Percentiles rank a stretch among this genome's conserved stretches.
Evolutionary conservation across 2,329 filamentous ascomycete species (phyloP).

Genomic region (Pyrenochaeta sp.): DNA sequence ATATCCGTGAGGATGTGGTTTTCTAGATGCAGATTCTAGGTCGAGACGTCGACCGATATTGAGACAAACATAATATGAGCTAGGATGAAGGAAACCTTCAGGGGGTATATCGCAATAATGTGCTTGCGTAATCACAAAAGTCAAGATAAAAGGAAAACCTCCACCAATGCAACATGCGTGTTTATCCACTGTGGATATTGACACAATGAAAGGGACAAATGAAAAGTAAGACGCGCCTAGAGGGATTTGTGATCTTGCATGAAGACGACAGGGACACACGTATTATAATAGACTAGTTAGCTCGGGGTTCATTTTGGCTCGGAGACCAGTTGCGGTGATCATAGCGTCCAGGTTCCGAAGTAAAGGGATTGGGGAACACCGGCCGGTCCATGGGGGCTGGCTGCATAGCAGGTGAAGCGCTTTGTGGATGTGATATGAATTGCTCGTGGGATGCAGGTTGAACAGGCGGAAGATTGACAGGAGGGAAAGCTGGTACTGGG

Average conservation of each 20-base stretch:
- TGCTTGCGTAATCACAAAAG: constrained; percentile 10
- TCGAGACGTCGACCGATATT: background rate
- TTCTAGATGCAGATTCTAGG: constrained; percentile 20
- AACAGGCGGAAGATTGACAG: constrained; percentile 23
- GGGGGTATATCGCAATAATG: constrained; percentile 22
- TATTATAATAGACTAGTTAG: too few species aligned
- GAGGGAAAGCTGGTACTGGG: constrained; percentile 23
- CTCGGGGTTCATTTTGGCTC: constrained; percentile 14
- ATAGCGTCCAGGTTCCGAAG: constrained; percentile 24
- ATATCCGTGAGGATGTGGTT: constrained; percentile 19
- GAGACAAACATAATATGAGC: background rate
- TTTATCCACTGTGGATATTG: background rate
- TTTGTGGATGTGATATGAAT: constrained; percentile 20
- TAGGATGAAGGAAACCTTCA: constrained; percentile 1
- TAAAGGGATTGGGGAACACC: constrained; percentile 23
- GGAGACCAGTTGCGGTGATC: constrained; percentile 35
- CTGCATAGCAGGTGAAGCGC: constrained; percentile 10
- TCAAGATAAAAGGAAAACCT: constrained; percentile 7
- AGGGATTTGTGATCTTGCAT: background rate
- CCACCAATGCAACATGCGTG: constrained; percentile 7
- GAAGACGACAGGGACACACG: too few species aligned
- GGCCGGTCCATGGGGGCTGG: constrained; percentile 14
- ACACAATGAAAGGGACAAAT: background rate
- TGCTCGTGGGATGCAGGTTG: constrained; percentile 10
- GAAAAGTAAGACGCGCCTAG: background rate